Base-by-base conservation (phyloP, 1,139 yeast genomes). In the Zygotorulaspora mrakii region DNA sequence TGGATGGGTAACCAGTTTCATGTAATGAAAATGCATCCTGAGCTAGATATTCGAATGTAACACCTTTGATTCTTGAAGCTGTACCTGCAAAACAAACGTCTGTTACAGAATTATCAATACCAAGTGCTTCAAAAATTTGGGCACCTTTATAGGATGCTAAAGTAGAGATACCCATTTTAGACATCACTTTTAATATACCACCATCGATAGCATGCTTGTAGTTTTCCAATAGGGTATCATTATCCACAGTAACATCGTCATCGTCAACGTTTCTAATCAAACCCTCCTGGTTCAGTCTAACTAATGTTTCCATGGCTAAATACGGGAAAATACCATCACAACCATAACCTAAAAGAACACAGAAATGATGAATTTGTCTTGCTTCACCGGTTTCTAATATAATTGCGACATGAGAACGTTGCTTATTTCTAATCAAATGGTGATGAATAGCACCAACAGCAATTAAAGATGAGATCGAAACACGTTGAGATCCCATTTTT, bases 381-480 rank as follows among this genome's bases (percentile, higher is more conserved):
- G 97, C 97, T 67, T 91, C 98, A 38, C 94, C 96, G 33, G 97
- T 82, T 69, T 91, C 96, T 48, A 89, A 74, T 48, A 91, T 70
- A 50, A 91, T 67, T 3, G 97, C 97, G 48, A 89, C 96, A 64
- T 87, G 86, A 26, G 97, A 85, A 67, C 98, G 88, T 66, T 86
- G 95, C 70, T 89, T 91, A 65, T 88, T 94, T 66, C 95, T 79
- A 47, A 91, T 96, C 64, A 91, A 74, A 64, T 88, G 95, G 65
- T 91, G 97, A 67, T 91, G 98, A 42, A 91, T 95, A 25, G 97
- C 94, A 68, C 97, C 96, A 43, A 84, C 73, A n/a, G 98, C 97
- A 54, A 89, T 74, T 55, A 91, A 70, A n/a, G 95, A 86, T 39
- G 95, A 82, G 33, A 91, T 77, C 17, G 97, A 79, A 30, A 91